Conservation (phyloP, 2,329 filamentous ascomycete genomes). For the Cordyceps farinosa region DNA sequence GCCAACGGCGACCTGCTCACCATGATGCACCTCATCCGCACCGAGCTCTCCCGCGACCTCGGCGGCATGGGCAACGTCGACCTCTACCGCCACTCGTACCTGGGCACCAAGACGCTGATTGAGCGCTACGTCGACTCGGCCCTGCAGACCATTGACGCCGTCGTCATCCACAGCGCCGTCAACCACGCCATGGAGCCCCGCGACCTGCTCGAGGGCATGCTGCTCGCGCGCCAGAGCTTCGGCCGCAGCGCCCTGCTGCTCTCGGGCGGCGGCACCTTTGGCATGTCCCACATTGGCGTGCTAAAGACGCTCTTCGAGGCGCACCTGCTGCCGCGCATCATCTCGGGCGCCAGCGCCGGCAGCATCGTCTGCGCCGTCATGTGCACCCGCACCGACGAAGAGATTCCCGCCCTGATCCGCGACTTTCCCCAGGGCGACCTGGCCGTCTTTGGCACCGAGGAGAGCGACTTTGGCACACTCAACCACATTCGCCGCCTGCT, state of each 20-base stretch:
- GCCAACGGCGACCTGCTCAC: conserved; percentile 65
- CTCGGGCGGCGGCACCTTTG: conserved; percentile 83
- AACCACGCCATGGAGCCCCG: conserved; percentile 55
- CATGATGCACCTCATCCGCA: conserved; percentile 80
- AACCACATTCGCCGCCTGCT: conserved; percentile 69
- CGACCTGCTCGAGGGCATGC: conserved; percentile 62
- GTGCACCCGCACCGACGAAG: conserved; percentile 73
- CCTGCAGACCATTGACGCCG: conserved; percentile 65
- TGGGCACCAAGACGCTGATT: conserved; percentile 82
- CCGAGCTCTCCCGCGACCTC: conserved; percentile 72
- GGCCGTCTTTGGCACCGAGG: conserved; percentile 68
- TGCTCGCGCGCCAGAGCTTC: conserved; percentile 73
- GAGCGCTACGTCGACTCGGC: conserved; percentile 83
- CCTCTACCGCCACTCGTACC: conserved; percentile 78
- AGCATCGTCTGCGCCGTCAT: conserved; percentile 81
- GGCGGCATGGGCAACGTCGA: conserved; percentile 81
- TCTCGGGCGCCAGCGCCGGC: conserved; percentile 82
- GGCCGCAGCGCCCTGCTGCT: conserved; percentile 80
- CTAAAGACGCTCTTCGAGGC: conserved; percentile 75
- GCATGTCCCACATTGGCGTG: conserved; percentile 89
- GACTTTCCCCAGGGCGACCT: conserved; percentile 77
- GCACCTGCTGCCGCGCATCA: conserved; percentile 74
- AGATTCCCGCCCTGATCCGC: conserved; percentile 66
- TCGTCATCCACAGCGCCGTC: conserved; percentile 59
- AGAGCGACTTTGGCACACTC: conserved; percentile 57